phyloP scores from a whole-genome alignment of 805 yeast genomes.

The Ogataea corticis region DNA sequence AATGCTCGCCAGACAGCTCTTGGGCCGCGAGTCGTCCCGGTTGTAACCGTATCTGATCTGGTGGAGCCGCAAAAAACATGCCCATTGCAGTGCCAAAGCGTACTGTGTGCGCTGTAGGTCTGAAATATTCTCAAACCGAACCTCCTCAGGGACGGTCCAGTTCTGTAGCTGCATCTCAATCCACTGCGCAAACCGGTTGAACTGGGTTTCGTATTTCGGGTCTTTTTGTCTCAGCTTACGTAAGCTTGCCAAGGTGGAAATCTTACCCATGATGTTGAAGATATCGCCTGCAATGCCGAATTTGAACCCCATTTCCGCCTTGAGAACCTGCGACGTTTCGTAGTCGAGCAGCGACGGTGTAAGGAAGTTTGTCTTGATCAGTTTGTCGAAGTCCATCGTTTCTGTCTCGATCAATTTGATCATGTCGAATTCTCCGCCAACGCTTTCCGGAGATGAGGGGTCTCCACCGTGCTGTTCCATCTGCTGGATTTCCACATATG shows the following conservation, averaged over 20 bases:
- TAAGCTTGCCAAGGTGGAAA: conserved; percentile 30
- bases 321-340: conserved; percentile 25
- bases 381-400: conserved; percentile 10
- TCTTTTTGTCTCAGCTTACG: conserved; percentile 20
- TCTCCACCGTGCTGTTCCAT: conserved; percentile 1
- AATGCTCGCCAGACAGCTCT: conserved; percentile 28
- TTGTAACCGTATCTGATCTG: conserved; percentile 33
- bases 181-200: conserved; percentile 26
- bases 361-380: conserved; percentile 9
- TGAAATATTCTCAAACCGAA: conserved; percentile 21
- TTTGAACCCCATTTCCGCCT: conserved; percentile 31
- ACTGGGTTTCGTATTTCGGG: conserved; percentile 25
- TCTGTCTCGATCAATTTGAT: conserved; percentile 5
- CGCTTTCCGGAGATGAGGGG: conserved; percentile 10
- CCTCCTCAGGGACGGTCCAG: conserved; percentile 26
- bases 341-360: conserved; percentile 11
- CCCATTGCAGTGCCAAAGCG: conserved; percentile 34
- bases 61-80: conserved; percentile 32
- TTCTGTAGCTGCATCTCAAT: conserved; percentile 34
- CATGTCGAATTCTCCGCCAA: conserved; percentile 3
- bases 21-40: conserved; percentile 27
- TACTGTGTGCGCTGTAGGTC: conserved; percentile 26
- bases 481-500: conserved; percentile 22
- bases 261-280: conserved; percentile 31
- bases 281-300: conserved; percentile 35